Evolutionary conservation across 2,329 filamentous ascomycete genomes (phyloP).

Genomic region (Myriosclerotinia duriaeana): DNA sequence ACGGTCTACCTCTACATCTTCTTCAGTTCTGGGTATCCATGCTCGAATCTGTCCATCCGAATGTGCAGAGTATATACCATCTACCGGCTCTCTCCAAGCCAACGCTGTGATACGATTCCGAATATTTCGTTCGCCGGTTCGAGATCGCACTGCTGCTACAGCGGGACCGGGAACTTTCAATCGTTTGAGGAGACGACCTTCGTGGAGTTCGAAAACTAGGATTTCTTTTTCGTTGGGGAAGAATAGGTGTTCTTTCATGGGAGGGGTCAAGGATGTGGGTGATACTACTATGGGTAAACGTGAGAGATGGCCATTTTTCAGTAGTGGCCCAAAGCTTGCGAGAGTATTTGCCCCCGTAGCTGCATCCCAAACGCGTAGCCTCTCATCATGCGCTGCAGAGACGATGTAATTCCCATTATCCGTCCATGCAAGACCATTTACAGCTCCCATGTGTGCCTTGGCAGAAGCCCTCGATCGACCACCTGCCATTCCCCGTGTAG

Average conservation of each 20-base stretch:
- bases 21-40: constrained; percentile 66
- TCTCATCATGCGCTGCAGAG: constrained; percentile 78
- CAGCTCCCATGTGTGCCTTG: constrained; percentile 74
- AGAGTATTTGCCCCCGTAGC: constrained; percentile 80
- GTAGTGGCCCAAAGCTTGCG: constrained; percentile 78
- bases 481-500: constrained; percentile 40
- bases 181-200: constrained; percentile 70
- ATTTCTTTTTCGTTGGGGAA: constrained; percentile 84
- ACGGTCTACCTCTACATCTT: constrained; percentile 51
- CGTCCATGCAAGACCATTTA: constrained; percentile 84
- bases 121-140: constrained; percentile 56
- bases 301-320: constrained; percentile 70
- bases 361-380: constrained; percentile 84
- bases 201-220: constrained; percentile 73
- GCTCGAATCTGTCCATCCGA: constrained; percentile 78
- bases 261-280: constrained; percentile 57
- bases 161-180: constrained; percentile 64
- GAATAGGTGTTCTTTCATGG: constrained; percentile 66
- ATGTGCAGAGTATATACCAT: constrained; percentile 77
- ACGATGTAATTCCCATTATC: constrained; percentile 75
- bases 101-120: constrained; percentile 71
- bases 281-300: constrained; percentile 62
- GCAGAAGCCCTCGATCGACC: constrained; percentile 50
- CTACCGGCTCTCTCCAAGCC: constrained; percentile 66
- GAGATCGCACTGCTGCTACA: constrained; percentile 47